These are phyloP conservation scores for Oxyria digyna DNA, from an alignment of 148 eudicot species.

Conservation along the genomic window DNA sequence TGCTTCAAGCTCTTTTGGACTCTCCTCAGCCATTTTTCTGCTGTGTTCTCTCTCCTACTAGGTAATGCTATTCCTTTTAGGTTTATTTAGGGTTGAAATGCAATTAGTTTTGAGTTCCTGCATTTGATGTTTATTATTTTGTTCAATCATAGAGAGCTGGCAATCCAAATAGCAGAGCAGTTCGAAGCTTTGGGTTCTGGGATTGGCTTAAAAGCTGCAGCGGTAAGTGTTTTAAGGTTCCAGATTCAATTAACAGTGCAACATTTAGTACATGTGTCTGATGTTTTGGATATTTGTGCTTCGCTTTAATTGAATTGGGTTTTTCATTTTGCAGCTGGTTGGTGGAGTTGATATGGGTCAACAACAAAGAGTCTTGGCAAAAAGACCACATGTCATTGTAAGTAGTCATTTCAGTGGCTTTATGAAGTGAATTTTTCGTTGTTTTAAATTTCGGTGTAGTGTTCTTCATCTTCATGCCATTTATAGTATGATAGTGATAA, in stretches of 20 bases:
- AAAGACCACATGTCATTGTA: constrained; percentile 60
- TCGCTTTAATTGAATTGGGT: no score
- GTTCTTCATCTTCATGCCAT: not conserved
- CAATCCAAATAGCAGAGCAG: constrained; percentile 89
- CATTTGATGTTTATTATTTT: not conserved
- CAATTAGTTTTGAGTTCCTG: not conserved
- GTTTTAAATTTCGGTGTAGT: no score
- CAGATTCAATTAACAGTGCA: no score
- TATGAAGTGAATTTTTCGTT: not conserved
- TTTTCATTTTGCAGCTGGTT: no score
- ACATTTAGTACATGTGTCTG: no score
- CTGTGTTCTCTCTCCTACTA: constrained; percentile 75
- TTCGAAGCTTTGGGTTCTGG: constrained; percentile 82
- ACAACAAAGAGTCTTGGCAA: constrained; percentile 41
- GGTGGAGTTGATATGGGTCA: constrained; percentile 36
- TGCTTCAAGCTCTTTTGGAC: constrained; percentile 62
- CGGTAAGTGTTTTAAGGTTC: no score
- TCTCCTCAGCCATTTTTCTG: constrained; percentile 60
- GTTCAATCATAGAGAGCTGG: constrained; percentile 49
- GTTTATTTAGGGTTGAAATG: not conserved
- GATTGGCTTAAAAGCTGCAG: constrained; percentile 69
- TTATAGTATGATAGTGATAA: not conserved
- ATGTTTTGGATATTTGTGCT: no score
- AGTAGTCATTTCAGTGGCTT: no score
- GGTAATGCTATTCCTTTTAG: constrained; percentile 26